A percentile compares a stretch with the other conserved stretches of the same genome.
Conservation (phyloP, 257 asterid genomes). For the Forsythia suspensa region DNA sequence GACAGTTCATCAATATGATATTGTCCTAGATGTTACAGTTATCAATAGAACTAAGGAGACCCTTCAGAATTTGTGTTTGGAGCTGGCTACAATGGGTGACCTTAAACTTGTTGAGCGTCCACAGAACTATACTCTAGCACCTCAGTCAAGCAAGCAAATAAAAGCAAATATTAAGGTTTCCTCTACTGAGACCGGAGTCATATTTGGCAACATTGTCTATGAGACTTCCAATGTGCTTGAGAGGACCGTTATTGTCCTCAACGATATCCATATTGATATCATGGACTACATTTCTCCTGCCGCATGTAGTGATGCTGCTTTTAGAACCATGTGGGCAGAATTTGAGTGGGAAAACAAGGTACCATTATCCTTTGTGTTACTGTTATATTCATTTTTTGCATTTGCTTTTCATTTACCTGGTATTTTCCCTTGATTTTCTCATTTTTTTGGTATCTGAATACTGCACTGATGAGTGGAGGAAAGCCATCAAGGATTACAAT, state of each 20-base stretch:
- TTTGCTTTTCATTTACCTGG: constrained; percentile 2
- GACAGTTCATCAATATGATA: constrained; percentile 94
- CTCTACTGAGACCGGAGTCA: constrained; percentile 95
- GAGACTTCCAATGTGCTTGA: constrained; percentile 93
- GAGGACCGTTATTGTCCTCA: constrained; percentile 85
- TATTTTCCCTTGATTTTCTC: constrained; percentile 7
- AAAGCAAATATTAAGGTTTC: constrained; percentile 95
- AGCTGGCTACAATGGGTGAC: constrained; percentile 97
- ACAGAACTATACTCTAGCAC: constrained; percentile 87
- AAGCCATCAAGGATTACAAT: too few relatives aligned
- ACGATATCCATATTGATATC: constrained; percentile 95
- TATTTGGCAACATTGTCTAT: constrained; percentile 90
- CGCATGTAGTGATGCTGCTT: constrained; percentile 84
- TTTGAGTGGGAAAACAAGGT: constrained; percentile 99
- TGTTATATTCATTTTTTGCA: constrained; percentile 6
- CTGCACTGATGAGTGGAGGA: not conserved
- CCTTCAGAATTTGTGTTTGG: constrained; percentile 91
- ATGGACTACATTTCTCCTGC: constrained; percentile 99
- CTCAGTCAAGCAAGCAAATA: constrained; percentile 91
- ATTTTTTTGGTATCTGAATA: not conserved
- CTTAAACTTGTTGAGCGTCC: constrained; percentile 98
- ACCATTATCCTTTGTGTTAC: constrained; percentile 20
- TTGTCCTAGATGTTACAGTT: constrained; percentile 88
- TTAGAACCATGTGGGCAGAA: constrained; percentile 98
- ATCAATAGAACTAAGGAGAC: constrained; percentile 92